Base-by-base conservation (phyloP, 1,139 yeast species). In the Arxiozyma slooffiae region DNA sequence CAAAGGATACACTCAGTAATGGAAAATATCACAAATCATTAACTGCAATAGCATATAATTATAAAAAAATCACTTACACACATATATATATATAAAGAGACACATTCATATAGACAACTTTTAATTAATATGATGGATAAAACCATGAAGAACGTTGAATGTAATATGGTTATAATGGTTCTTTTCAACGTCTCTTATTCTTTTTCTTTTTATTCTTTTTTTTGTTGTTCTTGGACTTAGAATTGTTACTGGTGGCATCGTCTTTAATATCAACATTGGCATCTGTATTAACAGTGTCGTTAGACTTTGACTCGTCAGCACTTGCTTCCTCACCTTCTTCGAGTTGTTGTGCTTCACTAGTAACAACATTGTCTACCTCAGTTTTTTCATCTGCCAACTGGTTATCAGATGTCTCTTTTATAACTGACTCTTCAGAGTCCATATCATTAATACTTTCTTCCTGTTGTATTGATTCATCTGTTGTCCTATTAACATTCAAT, bases 211-310 rank as follows among this genome's bases (percentile, higher is more conserved):
- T 51, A 23, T 41, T 53, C 53, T 50, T 55, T 53, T 40, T 52
- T 51, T 55, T 57, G 45, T 53, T 56, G 50, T 50, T 54, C 37
- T 52, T 57, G 41, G 52, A 54, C 48, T 57, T 57, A 46, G 51
- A 49, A 50, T 53, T 44, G 46, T 23, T 37, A 30, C 38, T 21
- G 52, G 22, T 9, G 38, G 30, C 16, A 20, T 22, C 17, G 22
- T 48, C 24, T 6, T 38, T 38, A 11, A 44, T 44, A 18, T 17
- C 24, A 20, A 22, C 38, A 9, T 18, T 30, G 17, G 11, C 39
- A 30, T 18, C 49, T 8, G 47, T 37, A 9, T 41, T 23, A 17
- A 38, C 42, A 23, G 24, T 37, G 9, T 41, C 47, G 14, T 24
- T 45, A 14, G 36, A 14, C 14, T 30, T 7, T 30, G 36, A 30